Evolutionary conservation across 495 filamentous ascomycete genomes (phyloP).

Genomic region (Elasticomyces elasticus): DNA sequence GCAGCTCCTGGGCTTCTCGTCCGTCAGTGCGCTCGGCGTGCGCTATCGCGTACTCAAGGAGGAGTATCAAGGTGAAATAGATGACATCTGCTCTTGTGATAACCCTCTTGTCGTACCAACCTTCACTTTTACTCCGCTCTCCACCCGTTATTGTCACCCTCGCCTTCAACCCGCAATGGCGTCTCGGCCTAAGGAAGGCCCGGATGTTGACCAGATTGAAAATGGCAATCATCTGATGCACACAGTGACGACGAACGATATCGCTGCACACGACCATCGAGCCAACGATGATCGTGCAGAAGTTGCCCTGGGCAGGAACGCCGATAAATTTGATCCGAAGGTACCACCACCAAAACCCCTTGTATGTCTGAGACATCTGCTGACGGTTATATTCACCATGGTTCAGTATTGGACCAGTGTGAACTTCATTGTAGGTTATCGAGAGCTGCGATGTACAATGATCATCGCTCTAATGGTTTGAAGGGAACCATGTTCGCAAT

Average conservation of each 20-base stretch:
- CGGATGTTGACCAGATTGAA: background rate
- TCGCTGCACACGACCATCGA: slow-evolving; percentile 5
- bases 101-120: background rate
- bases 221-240: background rate
- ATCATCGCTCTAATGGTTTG: too few species aligned
- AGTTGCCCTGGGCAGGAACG: slow-evolving; percentile 11
- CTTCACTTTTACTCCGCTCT: background rate
- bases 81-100: background rate
- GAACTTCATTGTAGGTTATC: slow-evolving; percentile 15
- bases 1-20: too few species aligned
- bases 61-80: background rate
- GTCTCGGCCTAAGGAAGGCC: too few species aligned
- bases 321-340: slow-evolving; percentile 7
- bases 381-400: too few species aligned
- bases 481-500: slow-evolving; percentile 12
- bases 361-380: too few species aligned
- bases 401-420: slow-evolving; percentile 11
- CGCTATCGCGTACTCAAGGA: too few species aligned
- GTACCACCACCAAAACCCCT: too few species aligned
- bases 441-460: too few species aligned
- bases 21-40: too few species aligned
- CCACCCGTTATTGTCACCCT: too few species aligned
- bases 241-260: background rate
- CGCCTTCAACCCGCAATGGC: too few species aligned
- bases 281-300: slow-evolving; percentile 11